Evolutionary conservation across 768 basidiomycete species (phyloP).

Genomic region (Tricholoma hemisulphureum): DNA sequence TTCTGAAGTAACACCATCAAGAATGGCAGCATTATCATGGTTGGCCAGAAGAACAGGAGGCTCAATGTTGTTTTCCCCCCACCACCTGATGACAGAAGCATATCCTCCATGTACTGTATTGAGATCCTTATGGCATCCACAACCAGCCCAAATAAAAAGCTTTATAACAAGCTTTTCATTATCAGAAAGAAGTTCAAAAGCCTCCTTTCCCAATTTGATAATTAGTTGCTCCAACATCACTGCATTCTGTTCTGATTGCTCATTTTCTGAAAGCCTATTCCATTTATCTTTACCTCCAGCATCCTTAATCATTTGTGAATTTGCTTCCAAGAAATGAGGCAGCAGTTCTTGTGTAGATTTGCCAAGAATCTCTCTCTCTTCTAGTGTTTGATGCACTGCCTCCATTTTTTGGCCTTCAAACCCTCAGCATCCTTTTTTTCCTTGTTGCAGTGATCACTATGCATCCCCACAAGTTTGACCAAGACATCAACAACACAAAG

Average conservation of each 20-base stretch:
- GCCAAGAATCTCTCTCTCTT: slow-evolving; percentile 19
- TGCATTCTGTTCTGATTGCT: slow-evolving; percentile 10
- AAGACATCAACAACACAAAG: slow-evolving; percentile 14
- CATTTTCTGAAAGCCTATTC: slow-evolving; percentile 7
- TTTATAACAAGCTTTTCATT: slow-evolving; percentile 13
- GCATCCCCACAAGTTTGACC: slow-evolving; percentile 16
- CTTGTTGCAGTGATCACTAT: slow-evolving; percentile 24
- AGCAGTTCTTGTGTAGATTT: slow-evolving; percentile 10
- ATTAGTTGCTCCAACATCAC: slow-evolving; percentile 10
- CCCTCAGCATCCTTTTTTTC: slow-evolving; percentile 28
- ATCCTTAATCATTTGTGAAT: slow-evolving; percentile 10
- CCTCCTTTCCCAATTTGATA: not conserved
- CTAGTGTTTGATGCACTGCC: slow-evolving; percentile 21
- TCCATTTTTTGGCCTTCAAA: slow-evolving; percentile 14
- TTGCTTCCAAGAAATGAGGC: slow-evolving; percentile 3
- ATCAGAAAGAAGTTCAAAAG: slow-evolving; percentile 8
- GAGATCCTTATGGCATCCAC: slow-evolving; percentile 34
- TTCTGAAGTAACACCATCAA: not conserved
- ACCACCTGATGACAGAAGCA: slow-evolving; percentile 17
- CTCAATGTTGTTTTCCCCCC: slow-evolving; percentile 12
- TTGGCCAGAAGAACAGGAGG: slow-evolving; percentile 28
- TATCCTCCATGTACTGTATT: slow-evolving; percentile 30
- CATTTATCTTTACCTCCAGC: slow-evolving; percentile 16
- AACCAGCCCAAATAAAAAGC: slow-evolving; percentile 32
- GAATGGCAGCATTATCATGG: slow-evolving; percentile 24